Conservation (phyloP, 305 asterid species). For the Fraxinus floribunda region DNA sequence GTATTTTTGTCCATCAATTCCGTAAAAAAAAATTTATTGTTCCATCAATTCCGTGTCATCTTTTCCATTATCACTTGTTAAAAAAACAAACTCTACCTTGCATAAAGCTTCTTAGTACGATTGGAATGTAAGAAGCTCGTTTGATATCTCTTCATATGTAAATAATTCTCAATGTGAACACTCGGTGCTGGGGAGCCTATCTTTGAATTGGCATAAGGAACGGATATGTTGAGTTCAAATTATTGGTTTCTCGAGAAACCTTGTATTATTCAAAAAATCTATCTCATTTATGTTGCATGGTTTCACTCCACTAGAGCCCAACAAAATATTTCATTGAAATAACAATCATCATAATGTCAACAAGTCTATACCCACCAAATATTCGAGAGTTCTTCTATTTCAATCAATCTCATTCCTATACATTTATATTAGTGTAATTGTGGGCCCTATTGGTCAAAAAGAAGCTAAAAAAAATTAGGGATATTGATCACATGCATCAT, state of each 20-base stretch:
- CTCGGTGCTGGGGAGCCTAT: background rate
- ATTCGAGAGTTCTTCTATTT: background rate
- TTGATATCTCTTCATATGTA: background rate
- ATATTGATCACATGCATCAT: slow-evolving; percentile 2
- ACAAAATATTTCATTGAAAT: background rate
- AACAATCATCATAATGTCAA: background rate
- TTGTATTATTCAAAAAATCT: background rate
- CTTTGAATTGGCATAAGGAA: background rate
- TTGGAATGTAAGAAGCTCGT: background rate
- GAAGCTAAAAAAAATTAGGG: slow-evolving; percentile 9
- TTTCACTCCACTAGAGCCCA: background rate
- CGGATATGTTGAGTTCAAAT: background rate
- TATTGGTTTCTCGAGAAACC: background rate
- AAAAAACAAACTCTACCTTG: background rate
- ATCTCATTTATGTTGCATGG: background rate
- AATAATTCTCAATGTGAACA: background rate
- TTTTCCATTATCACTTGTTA: background rate
- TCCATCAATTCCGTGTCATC: background rate
- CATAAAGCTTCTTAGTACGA: background rate
- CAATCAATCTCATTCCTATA: background rate
- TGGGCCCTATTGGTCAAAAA: slow-evolving; percentile 6
- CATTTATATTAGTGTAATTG: background rate
- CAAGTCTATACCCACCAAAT: background rate
- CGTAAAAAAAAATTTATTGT: background rate
- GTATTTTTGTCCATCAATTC: background rate